Evolutionary conservation across 1,284 basidiomycete genomes (phyloP).

Genomic region (Irpex sp.): DNA sequence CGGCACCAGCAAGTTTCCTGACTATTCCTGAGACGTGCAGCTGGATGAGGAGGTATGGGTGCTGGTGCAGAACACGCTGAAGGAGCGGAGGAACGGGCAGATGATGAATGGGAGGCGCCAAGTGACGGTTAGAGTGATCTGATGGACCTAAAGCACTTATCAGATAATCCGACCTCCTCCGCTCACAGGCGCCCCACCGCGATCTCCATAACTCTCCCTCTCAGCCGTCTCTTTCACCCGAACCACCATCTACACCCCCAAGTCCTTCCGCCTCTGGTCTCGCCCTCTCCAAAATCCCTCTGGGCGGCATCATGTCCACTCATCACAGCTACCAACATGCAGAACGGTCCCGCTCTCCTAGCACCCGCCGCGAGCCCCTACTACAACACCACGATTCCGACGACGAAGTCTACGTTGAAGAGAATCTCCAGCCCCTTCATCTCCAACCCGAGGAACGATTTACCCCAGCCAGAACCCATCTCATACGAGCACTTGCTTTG

Average conservation of each 20-base stretch:
- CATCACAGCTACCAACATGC: not conserved
- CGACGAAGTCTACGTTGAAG: constrained; percentile 15
- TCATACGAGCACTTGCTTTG: constrained; percentile 59
- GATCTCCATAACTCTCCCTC: not conserved
- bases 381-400: constrained; percentile 7
- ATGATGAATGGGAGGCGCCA: too few relatives aligned
- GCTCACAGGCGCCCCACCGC: constrained; percentile 3
- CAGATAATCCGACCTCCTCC: constrained; percentile 9
- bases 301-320: constrained; percentile 3
- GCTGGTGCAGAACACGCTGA: too few relatives aligned
- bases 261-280: not conserved
- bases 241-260: not conserved
- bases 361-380: constrained; percentile 11
- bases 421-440: constrained; percentile 16
- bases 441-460: constrained; percentile 14
- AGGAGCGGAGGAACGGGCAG: too few relatives aligned
- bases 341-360: constrained; percentile 9
- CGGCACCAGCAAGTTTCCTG: too few relatives aligned
- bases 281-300: not conserved
- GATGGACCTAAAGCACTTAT: not conserved
- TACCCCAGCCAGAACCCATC: constrained; percentile 33
- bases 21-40: too few relatives aligned
- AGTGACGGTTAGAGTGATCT: too few relatives aligned
- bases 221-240: constrained; percentile 1
- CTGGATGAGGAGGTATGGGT: too few relatives aligned